phyloP scores from a whole-genome alignment of 139 green algal species.

The Desmodesmus armatus region DNA sequence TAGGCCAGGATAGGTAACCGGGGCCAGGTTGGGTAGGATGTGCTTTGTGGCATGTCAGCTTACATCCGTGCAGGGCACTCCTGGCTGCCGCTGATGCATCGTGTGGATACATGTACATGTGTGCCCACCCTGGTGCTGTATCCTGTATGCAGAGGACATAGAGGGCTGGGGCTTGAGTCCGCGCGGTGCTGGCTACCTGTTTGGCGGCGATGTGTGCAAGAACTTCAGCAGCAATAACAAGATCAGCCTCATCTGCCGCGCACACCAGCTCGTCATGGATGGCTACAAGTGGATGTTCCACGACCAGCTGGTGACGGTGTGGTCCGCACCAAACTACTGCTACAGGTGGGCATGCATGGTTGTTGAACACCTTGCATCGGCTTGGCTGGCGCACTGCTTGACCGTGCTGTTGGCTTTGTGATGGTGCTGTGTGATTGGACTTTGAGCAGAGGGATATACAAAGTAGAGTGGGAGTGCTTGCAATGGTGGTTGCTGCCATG shows the following conservation, averaged over 20 bases:
- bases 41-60: no score
- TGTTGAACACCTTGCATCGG: neutral
- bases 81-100: no score
- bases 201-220: conserved; percentile 92
- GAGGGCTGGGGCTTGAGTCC: conserved; percentile 94
- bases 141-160: conserved; percentile 98
- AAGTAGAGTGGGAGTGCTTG: no score
- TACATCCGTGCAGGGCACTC: no score
- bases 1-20: no score
- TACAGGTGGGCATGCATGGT: conserved; percentile 91
- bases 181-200: conserved; percentile 93
- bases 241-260: conserved; percentile 69
- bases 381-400: neutral
- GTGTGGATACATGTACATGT: no score
- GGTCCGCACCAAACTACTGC: conserved; percentile 99
- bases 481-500: no score
- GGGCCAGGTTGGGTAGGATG: no score
- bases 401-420: neutral
- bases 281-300: conserved; percentile 99
- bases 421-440: no score
- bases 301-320: conserved; percentile 96
- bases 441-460: neutral
- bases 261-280: conserved; percentile 99
- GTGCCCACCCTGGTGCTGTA: no score
- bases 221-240: conserved; percentile 90